phyloP scores from a whole-genome alignment of 208 protist genomes.

The Porcisia hertigi region DNA sequence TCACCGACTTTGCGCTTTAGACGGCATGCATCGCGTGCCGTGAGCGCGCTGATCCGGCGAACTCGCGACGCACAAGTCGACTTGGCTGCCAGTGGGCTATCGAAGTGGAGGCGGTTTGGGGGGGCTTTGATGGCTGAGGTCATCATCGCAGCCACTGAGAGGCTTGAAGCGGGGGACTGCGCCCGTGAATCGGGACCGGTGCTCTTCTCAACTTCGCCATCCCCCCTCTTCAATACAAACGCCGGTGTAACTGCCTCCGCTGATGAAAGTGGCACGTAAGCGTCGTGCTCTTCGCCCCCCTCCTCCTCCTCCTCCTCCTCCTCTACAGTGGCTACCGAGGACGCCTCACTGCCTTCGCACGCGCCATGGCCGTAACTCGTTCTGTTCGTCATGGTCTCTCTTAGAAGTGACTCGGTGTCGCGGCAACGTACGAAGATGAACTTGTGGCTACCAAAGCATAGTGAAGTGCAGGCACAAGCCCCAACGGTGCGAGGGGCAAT shows the following conservation, averaged over 20 bases:
- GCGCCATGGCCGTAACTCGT: slow-evolving; percentile 1
- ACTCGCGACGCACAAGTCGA: not conserved
- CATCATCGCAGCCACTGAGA: not conserved
- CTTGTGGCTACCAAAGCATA: slow-evolving; percentile 83
- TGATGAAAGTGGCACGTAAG: not conserved
- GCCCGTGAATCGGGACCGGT: not conserved
- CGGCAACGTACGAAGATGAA: slow-evolving; percentile 70
- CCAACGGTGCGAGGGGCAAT: slow-evolving; percentile 61
- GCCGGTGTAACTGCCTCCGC: not conserved
- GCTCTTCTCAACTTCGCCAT: not conserved
- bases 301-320: slow-evolving; percentile 2
- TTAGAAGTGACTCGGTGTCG: slow-evolving; percentile 33
- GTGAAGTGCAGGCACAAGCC: slow-evolving; percentile 45
- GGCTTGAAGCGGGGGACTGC: not conserved
- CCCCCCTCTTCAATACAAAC: not conserved
- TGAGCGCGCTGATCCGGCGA: slow-evolving; percentile 11
- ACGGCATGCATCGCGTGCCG: slow-evolving; percentile 7
- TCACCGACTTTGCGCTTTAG: slow-evolving; percentile 13
- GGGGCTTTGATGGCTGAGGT: not conserved
- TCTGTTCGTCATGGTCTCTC: not conserved
- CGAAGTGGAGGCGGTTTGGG: not conserved
- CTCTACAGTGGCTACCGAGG: not conserved
- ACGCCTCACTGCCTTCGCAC: not conserved
- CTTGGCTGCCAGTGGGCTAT: not conserved
- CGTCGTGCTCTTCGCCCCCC: not conserved